Evolutionary conservation across 805 yeast species (phyloP), one percentile per base, ranked within the genome.

Genomic region (Saturnispora halmiae): DNA sequence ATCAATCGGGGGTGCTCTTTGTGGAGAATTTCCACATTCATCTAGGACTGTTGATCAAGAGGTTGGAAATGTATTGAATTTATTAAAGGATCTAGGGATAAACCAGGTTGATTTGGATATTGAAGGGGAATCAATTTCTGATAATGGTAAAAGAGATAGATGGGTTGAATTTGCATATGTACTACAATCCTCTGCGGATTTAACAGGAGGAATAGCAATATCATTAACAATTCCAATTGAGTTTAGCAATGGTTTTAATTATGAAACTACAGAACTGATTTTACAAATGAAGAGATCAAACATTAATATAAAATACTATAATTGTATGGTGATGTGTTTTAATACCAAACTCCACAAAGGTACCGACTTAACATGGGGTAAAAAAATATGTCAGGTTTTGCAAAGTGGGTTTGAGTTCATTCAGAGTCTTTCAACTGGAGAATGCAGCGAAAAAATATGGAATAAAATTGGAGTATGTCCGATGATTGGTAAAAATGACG

Each of bases 401-500:
- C 31, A 41, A 2, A 31, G 8, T 4, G 47, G 53, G 10, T 27
- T 42, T 18, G 33, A 10, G 2, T 30, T 9, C 28, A 14, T 38
- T 13, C 31, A 38, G 4, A 25, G 25, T 18, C 21, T 15, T 22
- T 18, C 4, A 20, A 11, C 4, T 8, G 16, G 19, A 6, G 19
- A 11, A n/a, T 20, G 28, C 8, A n/a, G 8, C n/a, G 25, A 33
- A 1, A 38, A 53, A 15, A 35, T 45, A 10, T 59, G 59, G 60
- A 24, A 40, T 3, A 43, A 45, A 44, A 46, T 53, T 32, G 64
- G 63, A 3, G 27, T 55, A 16, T 58, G 62, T 36, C 64, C 64
- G 24, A 59, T 59, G 64, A 59, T 59, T 28, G 64, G 64, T 0
- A 44, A 41, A 28, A 59, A 59, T 41, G 64, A 59, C 40, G 64